phyloP scores from a whole-genome alignment of 2,329 filamentous ascomycete genomes.

The Xylaria hypoxylon region DNA sequence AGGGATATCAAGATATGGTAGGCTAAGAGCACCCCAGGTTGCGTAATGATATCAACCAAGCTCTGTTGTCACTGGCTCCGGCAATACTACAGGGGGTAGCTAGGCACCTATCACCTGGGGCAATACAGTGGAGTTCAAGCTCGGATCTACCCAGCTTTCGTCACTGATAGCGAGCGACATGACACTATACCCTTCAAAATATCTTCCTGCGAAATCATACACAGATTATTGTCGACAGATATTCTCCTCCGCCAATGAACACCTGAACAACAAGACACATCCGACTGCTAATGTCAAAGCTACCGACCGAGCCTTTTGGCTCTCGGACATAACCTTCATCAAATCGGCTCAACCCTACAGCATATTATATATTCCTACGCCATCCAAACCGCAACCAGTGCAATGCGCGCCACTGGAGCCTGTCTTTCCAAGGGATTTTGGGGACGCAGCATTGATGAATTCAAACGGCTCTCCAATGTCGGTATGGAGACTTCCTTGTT shows the following conservation, averaged over 20 bases:
- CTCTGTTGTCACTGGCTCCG: neutral
- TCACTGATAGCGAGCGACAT: neutral
- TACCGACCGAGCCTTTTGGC: conserved; percentile 50
- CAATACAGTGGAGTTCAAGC: neutral
- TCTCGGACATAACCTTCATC: conserved; percentile 40
- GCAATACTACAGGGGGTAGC: neutral
- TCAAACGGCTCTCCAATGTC: conserved; percentile 67
- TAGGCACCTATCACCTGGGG: too few relatives aligned
- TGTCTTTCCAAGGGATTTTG: conserved; percentile 65
- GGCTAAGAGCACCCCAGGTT: conserved; percentile 20
- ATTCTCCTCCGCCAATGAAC: conserved; percentile 20
- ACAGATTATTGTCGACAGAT: neutral
- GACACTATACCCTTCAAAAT: neutral
- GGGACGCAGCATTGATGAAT: conserved; percentile 69
- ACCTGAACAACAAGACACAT: conserved; percentile 18
- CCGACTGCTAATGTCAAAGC: conserved; percentile 47
- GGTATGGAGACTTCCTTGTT: conserved; percentile 54
- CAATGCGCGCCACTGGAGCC: conserved; percentile 62
- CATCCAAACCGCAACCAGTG: conserved; percentile 32
- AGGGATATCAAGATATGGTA: conserved; percentile 12
- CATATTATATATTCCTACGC: conserved; percentile 1
- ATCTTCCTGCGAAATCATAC: neutral
- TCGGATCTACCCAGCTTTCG: conserved; percentile 4
- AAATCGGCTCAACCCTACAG: conserved; percentile 13
- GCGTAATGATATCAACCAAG: conserved; percentile 27